A percentile compares a stretch with the other conserved stretches of the same genome.
phyloP scores from a whole-genome alignment of 805 yeast genomes.

The Wickerhamiella azymoides region DNA sequence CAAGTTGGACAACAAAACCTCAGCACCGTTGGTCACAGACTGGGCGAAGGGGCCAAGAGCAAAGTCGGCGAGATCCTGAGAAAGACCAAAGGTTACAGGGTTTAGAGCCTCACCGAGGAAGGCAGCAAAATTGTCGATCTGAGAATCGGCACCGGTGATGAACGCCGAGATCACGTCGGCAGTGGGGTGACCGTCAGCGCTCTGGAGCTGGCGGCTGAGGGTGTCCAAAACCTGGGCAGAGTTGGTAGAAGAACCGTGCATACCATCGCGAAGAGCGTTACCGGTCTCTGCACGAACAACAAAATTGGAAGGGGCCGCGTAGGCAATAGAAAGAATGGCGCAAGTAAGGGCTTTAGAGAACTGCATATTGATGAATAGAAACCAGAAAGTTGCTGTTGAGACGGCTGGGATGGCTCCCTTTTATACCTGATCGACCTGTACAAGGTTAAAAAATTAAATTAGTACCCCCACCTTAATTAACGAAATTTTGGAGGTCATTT shows the following conservation, averaged over 20 bases:
- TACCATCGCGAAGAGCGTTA: conserved; percentile 9
- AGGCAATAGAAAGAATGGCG: conserved; percentile 14
- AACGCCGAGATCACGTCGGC: conserved; percentile 15
- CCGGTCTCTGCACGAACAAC: conserved; percentile 10
- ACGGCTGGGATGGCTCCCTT: too few relatives aligned
- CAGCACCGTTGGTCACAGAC: conserved; percentile 24
- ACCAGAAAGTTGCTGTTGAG: neutral
- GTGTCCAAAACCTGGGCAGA: conserved; percentile 16
- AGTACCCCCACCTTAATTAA: too few relatives aligned
- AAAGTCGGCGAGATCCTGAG: conserved; percentile 18
- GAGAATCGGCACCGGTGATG: conserved; percentile 25
- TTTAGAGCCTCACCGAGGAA: conserved; percentile 13
- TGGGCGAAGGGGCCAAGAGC: conserved; percentile 21
- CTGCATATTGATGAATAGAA: conserved; percentile 7
- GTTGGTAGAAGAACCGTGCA: conserved; percentile 15
- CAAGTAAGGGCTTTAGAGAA: conserved; percentile 11
- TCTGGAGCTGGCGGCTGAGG: conserved; percentile 11
- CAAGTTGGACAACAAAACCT: conserved; percentile 19
- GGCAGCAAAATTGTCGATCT: conserved; percentile 22
- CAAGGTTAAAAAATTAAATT: neutral
- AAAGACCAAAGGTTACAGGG: conserved; percentile 18
- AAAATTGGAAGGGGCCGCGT: conserved; percentile 10
- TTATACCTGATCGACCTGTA: neutral
- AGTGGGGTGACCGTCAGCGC: conserved; percentile 16
- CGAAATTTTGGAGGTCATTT: too few relatives aligned